Conservation (phyloP, 371 early-diverging fungal genomes). For the Lichtheimia ornata region DNA sequence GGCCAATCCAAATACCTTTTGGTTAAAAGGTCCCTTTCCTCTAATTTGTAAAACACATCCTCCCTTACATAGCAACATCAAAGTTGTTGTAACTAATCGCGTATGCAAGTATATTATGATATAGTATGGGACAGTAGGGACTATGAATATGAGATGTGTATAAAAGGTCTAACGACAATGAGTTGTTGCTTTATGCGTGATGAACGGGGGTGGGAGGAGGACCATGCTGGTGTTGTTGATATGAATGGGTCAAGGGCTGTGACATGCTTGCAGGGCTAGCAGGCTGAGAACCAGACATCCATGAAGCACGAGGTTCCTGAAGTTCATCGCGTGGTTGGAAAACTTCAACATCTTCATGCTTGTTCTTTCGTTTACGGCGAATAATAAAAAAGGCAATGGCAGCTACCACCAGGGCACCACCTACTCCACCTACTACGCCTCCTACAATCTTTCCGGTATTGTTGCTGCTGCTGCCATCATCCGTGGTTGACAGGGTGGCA, state of each 20-base stretch:
- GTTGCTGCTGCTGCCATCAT: not conserved
- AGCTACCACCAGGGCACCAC: constrained; percentile 12
- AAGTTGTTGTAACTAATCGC: too few species aligned
- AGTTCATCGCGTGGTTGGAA: constrained; percentile 18
- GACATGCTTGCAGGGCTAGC: constrained; percentile 6
- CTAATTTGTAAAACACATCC: too few species aligned
- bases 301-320: constrained; percentile 9
- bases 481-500: not conserved
- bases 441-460: constrained; percentile 18
- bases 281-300: constrained; percentile 7
- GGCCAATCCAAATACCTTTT: too few species aligned
- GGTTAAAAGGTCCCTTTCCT: too few species aligned
- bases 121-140: too few species aligned
- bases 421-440: constrained; percentile 18
- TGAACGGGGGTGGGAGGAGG: not conserved
- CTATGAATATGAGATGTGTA: too few species aligned
- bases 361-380: constrained; percentile 16
- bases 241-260: constrained; percentile 3
- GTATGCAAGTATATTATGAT: too few species aligned
- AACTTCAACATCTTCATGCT: constrained; percentile 8
- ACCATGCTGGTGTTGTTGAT: constrained; percentile 1
- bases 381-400: constrained; percentile 22
- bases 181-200: too few species aligned
- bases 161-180: too few species aligned
- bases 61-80: too few species aligned